Percentiles rank a stretch among this genome's conserved stretches.
Conservation (phyloP, 139 green algal species). For the Chlorella sp. region DNA sequence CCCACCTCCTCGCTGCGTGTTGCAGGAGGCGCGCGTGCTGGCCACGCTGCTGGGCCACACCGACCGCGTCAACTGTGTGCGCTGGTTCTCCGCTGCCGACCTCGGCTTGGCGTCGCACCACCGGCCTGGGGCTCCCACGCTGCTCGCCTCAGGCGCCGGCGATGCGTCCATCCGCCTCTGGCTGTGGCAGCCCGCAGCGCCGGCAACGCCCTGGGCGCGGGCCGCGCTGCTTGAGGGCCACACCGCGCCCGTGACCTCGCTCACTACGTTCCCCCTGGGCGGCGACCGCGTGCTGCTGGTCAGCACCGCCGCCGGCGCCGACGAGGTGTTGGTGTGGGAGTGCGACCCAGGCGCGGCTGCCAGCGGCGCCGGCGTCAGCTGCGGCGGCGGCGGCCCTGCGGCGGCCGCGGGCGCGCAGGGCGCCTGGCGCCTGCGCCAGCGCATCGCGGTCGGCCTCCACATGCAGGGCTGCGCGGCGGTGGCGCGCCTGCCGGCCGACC, state of each 20-base stretch:
- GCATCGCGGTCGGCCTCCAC: constrained; percentile 37
- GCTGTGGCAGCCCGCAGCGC: constrained; percentile 26
- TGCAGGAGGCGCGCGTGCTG: constrained; percentile 56
- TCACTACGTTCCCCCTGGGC: constrained; percentile 42
- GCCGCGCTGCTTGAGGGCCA: constrained; percentile 46
- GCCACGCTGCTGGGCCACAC: constrained; percentile 74
- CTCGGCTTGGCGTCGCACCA: background rate
- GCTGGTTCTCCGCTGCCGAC: constrained; percentile 55
- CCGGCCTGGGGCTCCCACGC: no score
- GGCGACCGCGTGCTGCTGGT: constrained; percentile 43
- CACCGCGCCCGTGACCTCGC: constrained; percentile 49
- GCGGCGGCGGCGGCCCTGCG: background rate
- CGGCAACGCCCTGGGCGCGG: constrained; percentile 42
- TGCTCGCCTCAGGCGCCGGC: constrained; percentile 60
- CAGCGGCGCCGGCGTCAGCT: constrained; percentile 4
- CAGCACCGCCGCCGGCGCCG: constrained; percentile 53
- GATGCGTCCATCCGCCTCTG: constrained; percentile 69
- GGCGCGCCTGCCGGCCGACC: constrained; percentile 43
- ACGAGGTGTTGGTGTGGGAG: constrained; percentile 55
- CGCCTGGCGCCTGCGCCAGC: constrained; percentile 15
- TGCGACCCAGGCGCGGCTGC: background rate
- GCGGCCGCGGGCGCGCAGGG: background rate
- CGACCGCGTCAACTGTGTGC: constrained; percentile 74
- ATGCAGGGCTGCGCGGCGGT: constrained; percentile 69
- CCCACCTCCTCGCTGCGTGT: background rate